Conservation (phyloP, 768 basidiomycete genomes). For the Lentinus brumalis region DNA sequence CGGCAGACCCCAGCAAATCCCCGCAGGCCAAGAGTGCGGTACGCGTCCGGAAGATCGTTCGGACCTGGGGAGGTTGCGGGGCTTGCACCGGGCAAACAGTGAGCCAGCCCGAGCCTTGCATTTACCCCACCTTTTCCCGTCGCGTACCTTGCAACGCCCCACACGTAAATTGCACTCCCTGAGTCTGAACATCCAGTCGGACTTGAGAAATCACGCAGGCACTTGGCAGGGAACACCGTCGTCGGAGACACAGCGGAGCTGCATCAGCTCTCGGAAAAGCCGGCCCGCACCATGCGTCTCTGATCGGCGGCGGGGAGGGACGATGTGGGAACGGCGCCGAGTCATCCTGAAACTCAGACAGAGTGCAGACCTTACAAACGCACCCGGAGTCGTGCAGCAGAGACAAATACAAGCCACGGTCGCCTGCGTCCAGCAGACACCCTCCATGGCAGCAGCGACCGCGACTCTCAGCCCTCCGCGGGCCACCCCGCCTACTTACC, state of each 20-base stretch:
- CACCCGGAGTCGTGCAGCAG: background rate
- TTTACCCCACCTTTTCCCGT: background rate
- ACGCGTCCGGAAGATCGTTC: background rate
- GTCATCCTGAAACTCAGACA: too few species aligned
- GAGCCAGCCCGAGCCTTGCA: background rate
- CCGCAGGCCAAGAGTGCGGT: background rate
- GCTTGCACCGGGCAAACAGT: background rate
- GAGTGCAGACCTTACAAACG: background rate
- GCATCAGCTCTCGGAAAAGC: too few species aligned
- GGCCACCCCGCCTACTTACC: conserved; percentile 58
- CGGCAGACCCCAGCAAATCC: background rate
- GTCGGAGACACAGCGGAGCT: too few species aligned
- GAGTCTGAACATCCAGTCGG: background rate
- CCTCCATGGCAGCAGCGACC: conserved; percentile 41
- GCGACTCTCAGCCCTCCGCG: conserved; percentile 34
- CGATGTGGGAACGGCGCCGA: too few species aligned
- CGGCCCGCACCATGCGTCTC: too few species aligned
- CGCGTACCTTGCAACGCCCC: background rate
- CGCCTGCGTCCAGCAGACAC: background rate
- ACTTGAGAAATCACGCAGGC: background rate
- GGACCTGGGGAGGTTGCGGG: background rate
- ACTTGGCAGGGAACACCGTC: background rate
- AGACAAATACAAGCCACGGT: background rate
- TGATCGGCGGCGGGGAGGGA: too few species aligned
- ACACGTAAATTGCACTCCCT: background rate